A percentile compares a stretch with the other conserved stretches of the same genome.
phyloP scores from a whole-genome alignment of 2,329 filamentous ascomycete genomes.

The Venturia carpophila region DNA sequence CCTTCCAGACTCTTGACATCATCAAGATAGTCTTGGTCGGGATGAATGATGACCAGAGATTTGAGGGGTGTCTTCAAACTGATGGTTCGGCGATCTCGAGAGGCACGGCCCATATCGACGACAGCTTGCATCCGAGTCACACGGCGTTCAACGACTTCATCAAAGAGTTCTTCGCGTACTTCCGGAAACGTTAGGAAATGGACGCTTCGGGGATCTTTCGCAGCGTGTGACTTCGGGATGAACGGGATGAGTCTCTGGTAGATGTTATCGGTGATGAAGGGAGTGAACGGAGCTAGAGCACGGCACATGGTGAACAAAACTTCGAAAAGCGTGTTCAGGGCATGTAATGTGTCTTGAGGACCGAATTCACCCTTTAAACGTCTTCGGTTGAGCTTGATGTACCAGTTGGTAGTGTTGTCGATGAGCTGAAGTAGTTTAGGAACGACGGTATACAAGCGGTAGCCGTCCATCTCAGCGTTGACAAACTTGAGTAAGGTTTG shows the following conservation, averaged over 20 bases:
- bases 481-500: slow-evolving; percentile 88
- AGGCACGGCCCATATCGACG: slow-evolving; percentile 82
- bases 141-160: slow-evolving; percentile 74
- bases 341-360: slow-evolving; percentile 76
- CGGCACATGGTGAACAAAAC: slow-evolving; percentile 83
- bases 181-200: slow-evolving; percentile 90
- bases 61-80: slow-evolving; percentile 87
- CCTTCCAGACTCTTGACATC: slow-evolving; percentile 76
- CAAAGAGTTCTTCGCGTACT: slow-evolving; percentile 80
- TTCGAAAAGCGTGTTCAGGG: slow-evolving; percentile 89
- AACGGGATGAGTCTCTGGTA: slow-evolving; percentile 75
- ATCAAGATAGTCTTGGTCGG: slow-evolving; percentile 71
- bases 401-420: slow-evolving; percentile 97
- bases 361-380: slow-evolving; percentile 86
- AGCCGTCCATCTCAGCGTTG: slow-evolving; percentile 80
- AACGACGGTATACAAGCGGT: slow-evolving; percentile 74
- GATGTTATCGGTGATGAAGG: slow-evolving; percentile 92
- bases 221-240: slow-evolving; percentile 64
- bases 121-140: slow-evolving; percentile 91
- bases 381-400: slow-evolving; percentile 89
- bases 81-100: slow-evolving; percentile 74
- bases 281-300: slow-evolving; percentile 86
- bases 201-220: slow-evolving; percentile 72
- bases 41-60: slow-evolving; percentile 80
- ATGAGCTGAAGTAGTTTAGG: slow-evolving; percentile 75